These are phyloP conservation scores for Didymella keratinophila DNA, from an alignment of 2,329 filamentous ascomycete genomes.

Conservation along the genomic window DNA sequence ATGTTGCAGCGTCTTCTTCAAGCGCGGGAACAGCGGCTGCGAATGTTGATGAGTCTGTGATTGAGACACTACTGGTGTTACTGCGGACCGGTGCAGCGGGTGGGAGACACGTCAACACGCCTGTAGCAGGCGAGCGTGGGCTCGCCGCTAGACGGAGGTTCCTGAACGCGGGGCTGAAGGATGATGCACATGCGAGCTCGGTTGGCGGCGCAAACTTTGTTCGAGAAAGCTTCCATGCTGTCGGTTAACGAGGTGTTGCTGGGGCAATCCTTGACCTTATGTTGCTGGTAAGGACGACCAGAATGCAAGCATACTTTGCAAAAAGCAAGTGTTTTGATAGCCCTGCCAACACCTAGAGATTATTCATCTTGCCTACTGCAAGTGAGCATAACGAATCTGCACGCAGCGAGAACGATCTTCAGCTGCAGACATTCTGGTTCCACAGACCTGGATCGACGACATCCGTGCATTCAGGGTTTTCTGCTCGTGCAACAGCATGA, in stretches of 20 bases:
- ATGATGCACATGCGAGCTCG: slow-evolving; percentile 30
- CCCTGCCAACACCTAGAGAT: not conserved
- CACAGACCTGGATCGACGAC: slow-evolving; percentile 28
- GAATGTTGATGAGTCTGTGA: not conserved
- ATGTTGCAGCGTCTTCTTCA: slow-evolving; percentile 4
- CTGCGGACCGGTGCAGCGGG: slow-evolving; percentile 2
- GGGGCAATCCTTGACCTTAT: slow-evolving; percentile 34
- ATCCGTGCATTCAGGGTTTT: slow-evolving; percentile 29
- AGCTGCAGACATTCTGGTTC: slow-evolving; percentile 13
- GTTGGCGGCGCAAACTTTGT: slow-evolving; percentile 33
- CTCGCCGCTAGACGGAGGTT: slow-evolving; percentile 15
- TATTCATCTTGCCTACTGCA: not conserved
- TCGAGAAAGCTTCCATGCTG: slow-evolving; percentile 33
- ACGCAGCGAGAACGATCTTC: not conserved
- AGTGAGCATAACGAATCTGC: not conserved
- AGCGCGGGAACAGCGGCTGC: slow-evolving; percentile 7
- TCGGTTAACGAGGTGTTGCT: slow-evolving; percentile 24
- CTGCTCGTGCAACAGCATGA: slow-evolving; percentile 25
- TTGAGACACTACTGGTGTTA: slow-evolving; percentile 5
- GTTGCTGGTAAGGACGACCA: not conserved
- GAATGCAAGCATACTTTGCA: not conserved
- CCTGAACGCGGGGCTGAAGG: slow-evolving; percentile 30
- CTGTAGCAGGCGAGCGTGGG: slow-evolving; percentile 1
- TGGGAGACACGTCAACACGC: slow-evolving; percentile 12
- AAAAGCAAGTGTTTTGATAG: too few relatives aligned